These are phyloP conservation scores for Oryza glumipatula DNA, from an alignment of 176 grass and related monocot species.

Conservation along the genomic window DNA sequence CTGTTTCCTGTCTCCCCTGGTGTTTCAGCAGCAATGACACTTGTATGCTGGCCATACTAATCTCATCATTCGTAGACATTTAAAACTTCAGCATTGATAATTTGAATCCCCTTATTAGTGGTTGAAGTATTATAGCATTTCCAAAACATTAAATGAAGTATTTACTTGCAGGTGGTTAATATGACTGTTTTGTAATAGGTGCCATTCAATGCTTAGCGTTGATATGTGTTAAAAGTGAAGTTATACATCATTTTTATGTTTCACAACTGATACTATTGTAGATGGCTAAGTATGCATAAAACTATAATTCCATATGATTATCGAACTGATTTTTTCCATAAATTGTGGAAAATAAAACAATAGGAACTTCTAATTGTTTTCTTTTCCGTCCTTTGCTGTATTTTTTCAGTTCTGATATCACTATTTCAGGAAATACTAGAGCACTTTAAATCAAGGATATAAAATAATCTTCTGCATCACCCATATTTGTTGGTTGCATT, in stretches of 20 bases:
- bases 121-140: slow-evolving; percentile 11
- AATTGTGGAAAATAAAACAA: slow-evolving; percentile 15
- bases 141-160: neutral
- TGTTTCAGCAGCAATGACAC: neutral
- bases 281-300: neutral
- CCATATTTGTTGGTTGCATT: neutral
- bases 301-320: neutral
- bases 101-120: slow-evolving; percentile 17
- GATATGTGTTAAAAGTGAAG: neutral
- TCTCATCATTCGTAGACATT: neutral
- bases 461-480: neutral
- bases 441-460: neutral
- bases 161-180: neutral
- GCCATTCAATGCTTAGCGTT: neutral
- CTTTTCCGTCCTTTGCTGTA: neutral
- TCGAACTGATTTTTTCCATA: slow-evolving; percentile 1
- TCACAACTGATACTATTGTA: neutral
- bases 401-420: neutral
- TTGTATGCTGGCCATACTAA: neutral
- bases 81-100: slow-evolving; percentile 18
- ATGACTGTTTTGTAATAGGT: neutral
- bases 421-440: neutral
- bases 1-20: neutral
- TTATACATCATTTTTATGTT: neutral
- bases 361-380: neutral